Conservation (phyloP, 192 early-diverging fungal genomes). For the Coemansia sp. region DNA sequence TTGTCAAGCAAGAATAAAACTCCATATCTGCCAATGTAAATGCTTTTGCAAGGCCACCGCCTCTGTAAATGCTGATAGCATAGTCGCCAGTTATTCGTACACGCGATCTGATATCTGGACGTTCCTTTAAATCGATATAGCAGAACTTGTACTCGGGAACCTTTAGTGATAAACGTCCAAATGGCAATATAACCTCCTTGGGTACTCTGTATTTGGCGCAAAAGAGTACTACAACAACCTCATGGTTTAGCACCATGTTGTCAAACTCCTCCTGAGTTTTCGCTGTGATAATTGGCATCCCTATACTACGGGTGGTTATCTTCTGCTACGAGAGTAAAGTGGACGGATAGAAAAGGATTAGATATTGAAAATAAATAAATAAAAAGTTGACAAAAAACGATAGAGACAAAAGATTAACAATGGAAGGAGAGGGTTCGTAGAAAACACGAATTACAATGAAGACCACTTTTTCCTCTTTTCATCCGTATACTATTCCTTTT, state of each 20-base stretch:
- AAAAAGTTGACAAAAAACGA: neutral
- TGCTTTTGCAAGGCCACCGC: neutral
- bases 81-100: neutral
- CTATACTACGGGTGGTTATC: neutral
- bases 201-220: neutral
- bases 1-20: conserved; percentile 2
- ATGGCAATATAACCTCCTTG: neutral
- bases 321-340: too few species aligned
- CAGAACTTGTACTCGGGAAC: conserved; percentile 4
- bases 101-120: neutral
- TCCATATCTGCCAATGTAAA: conserved; percentile 4
- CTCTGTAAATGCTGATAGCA: conserved; percentile 2
- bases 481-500: too few species aligned
- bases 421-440: too few species aligned
- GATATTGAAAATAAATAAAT: neutral
- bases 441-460: too few species aligned
- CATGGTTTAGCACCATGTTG: neutral
- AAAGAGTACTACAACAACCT: conserved; percentile 1
- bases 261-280: conserved; percentile 8
- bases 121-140: neutral
- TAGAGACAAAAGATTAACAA: too few species aligned
- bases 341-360: too few species aligned
- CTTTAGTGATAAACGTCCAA: conserved; percentile 8
- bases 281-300: neutral
- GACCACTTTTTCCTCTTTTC: too few species aligned